A percentile compares a stretch with the other conserved stretches of the same genome.
phyloP scores from a whole-genome alignment of 108 stramenopile species.

The Discostella pseudostelligera region DNA sequence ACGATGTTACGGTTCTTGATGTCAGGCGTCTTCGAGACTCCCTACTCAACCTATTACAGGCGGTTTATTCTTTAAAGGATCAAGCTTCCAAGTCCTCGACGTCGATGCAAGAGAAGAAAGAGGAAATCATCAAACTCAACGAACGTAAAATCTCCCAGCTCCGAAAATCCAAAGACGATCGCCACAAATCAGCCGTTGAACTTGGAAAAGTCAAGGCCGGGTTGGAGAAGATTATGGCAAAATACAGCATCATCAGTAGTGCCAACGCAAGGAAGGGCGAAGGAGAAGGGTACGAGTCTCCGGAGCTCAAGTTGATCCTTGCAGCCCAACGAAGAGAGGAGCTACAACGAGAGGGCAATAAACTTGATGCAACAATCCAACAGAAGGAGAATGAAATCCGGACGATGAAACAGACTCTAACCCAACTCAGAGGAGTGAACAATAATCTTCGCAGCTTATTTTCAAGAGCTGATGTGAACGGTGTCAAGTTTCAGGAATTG shows the following conservation, averaged over 20 bases:
- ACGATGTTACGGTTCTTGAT: constrained; percentile 78
- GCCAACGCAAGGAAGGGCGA: constrained; percentile 31
- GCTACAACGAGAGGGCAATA: constrained; percentile 81
- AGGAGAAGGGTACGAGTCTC: constrained; percentile 54
- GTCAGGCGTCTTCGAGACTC: constrained; percentile 65
- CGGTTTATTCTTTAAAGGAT: constrained; percentile 69
- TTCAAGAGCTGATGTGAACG: constrained; percentile 44
- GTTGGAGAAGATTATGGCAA: constrained; percentile 67
- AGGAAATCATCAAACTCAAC: constrained; percentile 48
- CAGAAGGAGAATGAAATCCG: constrained; percentile 41
- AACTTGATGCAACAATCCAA: constrained; percentile 71
- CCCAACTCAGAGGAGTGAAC: constrained; percentile 20
- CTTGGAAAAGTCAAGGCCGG: constrained; percentile 50
- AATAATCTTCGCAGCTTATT: constrained; percentile 29
- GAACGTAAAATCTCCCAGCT: constrained; percentile 68
- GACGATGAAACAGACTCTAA: constrained; percentile 32
- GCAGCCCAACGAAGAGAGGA: constrained; percentile 87
- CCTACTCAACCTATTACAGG: constrained; percentile 59
- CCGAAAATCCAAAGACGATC: constrained; percentile 69
- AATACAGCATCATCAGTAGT: constrained; percentile 56
- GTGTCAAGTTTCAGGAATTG: constrained; percentile 47
- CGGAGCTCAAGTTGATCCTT: constrained; percentile 77
- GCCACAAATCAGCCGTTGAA: constrained; percentile 71
- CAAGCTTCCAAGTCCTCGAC: constrained; percentile 60
- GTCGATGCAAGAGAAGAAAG: constrained; percentile 66